These are phyloP conservation scores for Aspergillus baeticus DNA, from an alignment of 495 filamentous ascomycete genomes.

Conservation along the genomic window DNA sequence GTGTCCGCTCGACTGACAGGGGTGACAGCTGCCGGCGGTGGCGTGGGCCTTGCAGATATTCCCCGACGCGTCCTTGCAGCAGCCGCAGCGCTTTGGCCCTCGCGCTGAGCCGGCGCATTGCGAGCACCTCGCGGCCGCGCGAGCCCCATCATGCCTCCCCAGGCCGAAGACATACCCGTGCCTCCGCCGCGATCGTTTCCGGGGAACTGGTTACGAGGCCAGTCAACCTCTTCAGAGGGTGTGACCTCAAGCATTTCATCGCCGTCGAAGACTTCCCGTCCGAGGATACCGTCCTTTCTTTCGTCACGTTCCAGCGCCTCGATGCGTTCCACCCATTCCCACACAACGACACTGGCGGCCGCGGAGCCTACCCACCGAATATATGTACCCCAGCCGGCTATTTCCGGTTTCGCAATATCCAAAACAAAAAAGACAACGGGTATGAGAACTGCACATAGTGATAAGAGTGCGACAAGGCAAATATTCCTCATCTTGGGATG, in stretches of 20 bases:
- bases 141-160: conserved; percentile 43
- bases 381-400: conserved; percentile 96
- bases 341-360: conserved; percentile 93
- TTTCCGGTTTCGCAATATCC: conserved; percentile 82
- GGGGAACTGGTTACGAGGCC: conserved; percentile 40
- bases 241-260: conserved; percentile 90
- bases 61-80: conserved; percentile 18
- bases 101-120: conserved; percentile 21
- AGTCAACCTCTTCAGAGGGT: conserved; percentile 57
- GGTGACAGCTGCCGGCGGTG: conserved; percentile 63
- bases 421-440: conserved; percentile 95
- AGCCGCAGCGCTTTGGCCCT: conserved; percentile 17
- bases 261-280: conserved; percentile 92
- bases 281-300: conserved; percentile 91
- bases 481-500: conserved; percentile 93
- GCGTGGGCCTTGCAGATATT: conserved; percentile 52
- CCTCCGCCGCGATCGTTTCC: conserved; percentile 39
- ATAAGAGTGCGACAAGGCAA: conserved; percentile 76
- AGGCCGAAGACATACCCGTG: conserved; percentile 41
- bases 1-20: conserved; percentile 78
- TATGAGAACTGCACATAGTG: conserved; percentile 75
- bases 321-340: conserved; percentile 99
- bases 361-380: conserved; percentile 97
- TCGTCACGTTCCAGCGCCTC: conserved; percentile 95
- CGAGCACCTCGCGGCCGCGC: conserved; percentile 36